Conservation (phyloP, 1,284 basidiomycete species). For the Microbotryum intermedium region DNA sequence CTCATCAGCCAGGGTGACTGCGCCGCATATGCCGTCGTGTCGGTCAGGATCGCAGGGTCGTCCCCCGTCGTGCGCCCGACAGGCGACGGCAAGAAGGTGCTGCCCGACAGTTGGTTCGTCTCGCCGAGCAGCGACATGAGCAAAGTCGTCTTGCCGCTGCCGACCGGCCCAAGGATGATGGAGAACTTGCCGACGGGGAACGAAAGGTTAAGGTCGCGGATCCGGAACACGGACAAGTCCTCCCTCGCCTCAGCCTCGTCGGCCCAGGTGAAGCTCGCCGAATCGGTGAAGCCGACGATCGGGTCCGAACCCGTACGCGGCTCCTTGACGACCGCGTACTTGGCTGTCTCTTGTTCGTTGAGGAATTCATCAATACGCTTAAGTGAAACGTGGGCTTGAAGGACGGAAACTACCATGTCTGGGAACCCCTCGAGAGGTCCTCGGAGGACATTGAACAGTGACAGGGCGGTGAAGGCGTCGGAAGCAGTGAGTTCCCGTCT, state of each 20-base stretch:
- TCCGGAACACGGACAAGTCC: constrained; percentile 37
- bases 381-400: constrained; percentile 43
- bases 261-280: constrained; percentile 41
- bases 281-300: constrained; percentile 45
- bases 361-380: constrained; percentile 44
- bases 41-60: constrained; percentile 52
- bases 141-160: constrained; percentile 45
- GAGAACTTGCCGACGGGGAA: constrained; percentile 50
- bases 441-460: constrained; percentile 48
- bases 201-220: constrained; percentile 48
- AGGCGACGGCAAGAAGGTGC: constrained; percentile 48
- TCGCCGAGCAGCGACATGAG: constrained; percentile 53
- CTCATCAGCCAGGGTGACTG: constrained; percentile 76
- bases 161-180: constrained; percentile 41
- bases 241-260: constrained; percentile 28
- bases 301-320: constrained; percentile 38
- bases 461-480: constrained; percentile 47
- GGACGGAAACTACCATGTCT: constrained; percentile 43
- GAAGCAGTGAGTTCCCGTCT: constrained; percentile 39
- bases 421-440: constrained; percentile 34
- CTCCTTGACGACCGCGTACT: constrained; percentile 45
- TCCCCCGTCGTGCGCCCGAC: constrained; percentile 40
- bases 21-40: constrained; percentile 75
- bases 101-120: constrained; percentile 44
- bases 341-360: constrained; percentile 48